Evolutionary conservation across 768 basidiomycete genomes (phyloP), one percentile per base, ranked within the genome.

Genomic region (Boletus subparvulus): DNA sequence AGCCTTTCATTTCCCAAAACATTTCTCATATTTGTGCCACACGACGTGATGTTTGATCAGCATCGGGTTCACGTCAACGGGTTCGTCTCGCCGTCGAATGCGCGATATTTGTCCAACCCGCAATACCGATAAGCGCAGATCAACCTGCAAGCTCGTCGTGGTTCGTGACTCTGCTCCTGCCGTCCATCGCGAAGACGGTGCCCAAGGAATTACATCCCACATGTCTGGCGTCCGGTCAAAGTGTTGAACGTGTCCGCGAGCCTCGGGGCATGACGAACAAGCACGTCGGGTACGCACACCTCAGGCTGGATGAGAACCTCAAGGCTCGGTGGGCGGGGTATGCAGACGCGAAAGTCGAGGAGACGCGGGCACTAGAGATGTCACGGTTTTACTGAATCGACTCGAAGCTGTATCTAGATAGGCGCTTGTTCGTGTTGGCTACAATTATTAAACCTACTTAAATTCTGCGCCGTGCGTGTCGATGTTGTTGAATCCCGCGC

Each of bases 311-410:
- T 67, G 83, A 87, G 70, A 84, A 91, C 56, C 69, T 86, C 58
- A 90, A 85, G 70, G 82, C 98, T 46, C 82, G 96, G 19, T 98
- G 96, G 96, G 95, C 89, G 1, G 96, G 85, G 11, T 90, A 92
- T 61, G 93, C 88, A 8, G 90, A 92, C 63, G 91, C 94, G 0
- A 88, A 82, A 56, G 66, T 70, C 3, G 85, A 91, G 57, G 95
- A 98, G 70, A 76, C 81, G 3, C 75, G 82, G 54, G 80, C 85
- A 13, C 73, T 97, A 52, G 78, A 87, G 69, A 84, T 92, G 91
- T 64, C n/a, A 78, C 84, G 0, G 82, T 91, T 3, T 75, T 94
- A 19, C 67, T 94, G 58, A 82, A 81, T 44, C 76, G 91, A 56
- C 69, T 83, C 39, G 75, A 78, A 50, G 75, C 75, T 17, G n/a